These are phyloP conservation scores for Aspergillus ostianus DNA, from an alignment of 495 filamentous ascomycete species.

Conservation along the genomic window DNA sequence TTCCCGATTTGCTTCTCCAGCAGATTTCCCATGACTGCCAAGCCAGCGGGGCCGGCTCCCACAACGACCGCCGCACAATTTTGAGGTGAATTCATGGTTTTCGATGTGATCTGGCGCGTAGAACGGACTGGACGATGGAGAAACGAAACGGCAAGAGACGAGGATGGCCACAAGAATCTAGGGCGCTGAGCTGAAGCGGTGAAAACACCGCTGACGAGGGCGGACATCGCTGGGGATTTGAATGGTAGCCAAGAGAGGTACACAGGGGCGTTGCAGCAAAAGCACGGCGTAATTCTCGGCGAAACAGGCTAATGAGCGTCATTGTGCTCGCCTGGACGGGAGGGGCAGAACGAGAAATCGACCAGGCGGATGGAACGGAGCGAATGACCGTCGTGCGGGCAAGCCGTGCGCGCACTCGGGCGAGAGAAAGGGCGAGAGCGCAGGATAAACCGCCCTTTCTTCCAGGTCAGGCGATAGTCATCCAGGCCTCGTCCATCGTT, in stretches of 20 bases:
- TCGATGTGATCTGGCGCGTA: background rate
- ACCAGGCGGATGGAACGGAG: slow-evolving; percentile 3
- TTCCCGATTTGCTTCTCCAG: slow-evolving; percentile 49
- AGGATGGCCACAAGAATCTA: slow-evolving; percentile 11
- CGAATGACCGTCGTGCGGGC: slow-evolving; percentile 11
- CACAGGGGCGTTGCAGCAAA: background rate
- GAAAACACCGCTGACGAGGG: slow-evolving; percentile 4
- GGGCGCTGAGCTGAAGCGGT: background rate
- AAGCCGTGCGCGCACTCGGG: slow-evolving; percentile 15
- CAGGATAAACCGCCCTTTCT: background rate
- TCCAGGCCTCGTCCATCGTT: background rate
- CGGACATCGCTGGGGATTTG: background rate
- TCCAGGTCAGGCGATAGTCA: slow-evolving; percentile 9
- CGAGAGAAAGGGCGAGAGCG: slow-evolving; percentile 10
- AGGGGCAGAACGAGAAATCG: slow-evolving; percentile 3
- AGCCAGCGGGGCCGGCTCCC: slow-evolving; percentile 55
- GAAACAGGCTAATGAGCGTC: slow-evolving; percentile 12
- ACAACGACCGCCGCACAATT: slow-evolving; percentile 54
- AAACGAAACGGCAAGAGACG: slow-evolving; percentile 4
- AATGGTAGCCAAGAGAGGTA: background rate
- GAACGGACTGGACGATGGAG: background rate
- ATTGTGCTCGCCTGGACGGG: slow-evolving; percentile 12
- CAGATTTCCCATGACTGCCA: slow-evolving; percentile 56
- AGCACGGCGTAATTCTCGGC: slow-evolving; percentile 20
- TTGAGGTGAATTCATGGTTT: slow-evolving; percentile 31